A percentile compares a stretch with the other conserved stretches of the same genome.
Evolutionary conservation across 768 basidiomycete genomes (phyloP).

Genomic region (Cystofilobasidium capitatum): DNA sequence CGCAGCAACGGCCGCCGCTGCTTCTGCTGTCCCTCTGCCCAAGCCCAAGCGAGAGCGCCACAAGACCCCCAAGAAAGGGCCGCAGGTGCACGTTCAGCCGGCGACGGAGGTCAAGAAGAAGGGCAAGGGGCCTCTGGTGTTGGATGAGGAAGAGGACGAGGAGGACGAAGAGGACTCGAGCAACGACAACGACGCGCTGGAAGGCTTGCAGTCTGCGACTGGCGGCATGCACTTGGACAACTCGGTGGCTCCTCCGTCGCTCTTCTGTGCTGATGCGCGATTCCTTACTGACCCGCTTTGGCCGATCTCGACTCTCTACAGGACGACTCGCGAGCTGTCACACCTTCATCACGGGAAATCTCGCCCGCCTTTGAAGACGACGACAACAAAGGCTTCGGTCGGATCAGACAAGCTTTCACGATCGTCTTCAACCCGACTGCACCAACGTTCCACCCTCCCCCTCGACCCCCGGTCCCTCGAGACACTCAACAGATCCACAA

Average conservation of each 20-base stretch:
- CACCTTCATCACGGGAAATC: background rate
- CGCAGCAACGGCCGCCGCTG: background rate
- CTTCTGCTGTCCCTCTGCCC: background rate
- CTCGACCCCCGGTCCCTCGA: background rate
- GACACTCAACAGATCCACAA: background rate
- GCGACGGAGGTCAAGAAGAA: background rate
- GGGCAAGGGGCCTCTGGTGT: background rate
- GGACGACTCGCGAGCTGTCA: background rate
- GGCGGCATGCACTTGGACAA: background rate
- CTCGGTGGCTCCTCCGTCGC: background rate
- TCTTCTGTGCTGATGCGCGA: background rate
- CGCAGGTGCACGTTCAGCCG: background rate
- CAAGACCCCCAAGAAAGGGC: background rate
- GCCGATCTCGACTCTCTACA: background rate
- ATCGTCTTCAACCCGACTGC: background rate
- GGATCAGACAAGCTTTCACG: background rate
- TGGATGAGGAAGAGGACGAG: background rate
- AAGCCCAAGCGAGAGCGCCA: background rate
- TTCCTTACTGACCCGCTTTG: background rate
- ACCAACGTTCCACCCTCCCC: background rate
- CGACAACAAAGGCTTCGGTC: background rate
- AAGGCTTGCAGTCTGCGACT: background rate
- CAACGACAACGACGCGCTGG: background rate
- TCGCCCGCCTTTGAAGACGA: background rate
- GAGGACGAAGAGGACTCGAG: background rate